These are phyloP conservation scores for Thalassiosira livingstoniorum DNA, from an alignment of 352 stramenopile genomes.

Conservation along the genomic window DNA sequence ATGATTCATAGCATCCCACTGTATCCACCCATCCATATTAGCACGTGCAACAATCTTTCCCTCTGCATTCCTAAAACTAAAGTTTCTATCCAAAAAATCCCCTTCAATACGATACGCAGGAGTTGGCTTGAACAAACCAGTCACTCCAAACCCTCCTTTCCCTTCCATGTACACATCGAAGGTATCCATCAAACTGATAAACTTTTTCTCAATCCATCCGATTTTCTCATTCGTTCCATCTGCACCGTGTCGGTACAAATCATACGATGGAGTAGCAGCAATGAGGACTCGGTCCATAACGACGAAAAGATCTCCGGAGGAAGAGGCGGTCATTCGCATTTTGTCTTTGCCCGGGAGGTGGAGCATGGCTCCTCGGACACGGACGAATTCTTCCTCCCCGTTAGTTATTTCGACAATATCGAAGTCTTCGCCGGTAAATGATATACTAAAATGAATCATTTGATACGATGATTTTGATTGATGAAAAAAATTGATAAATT, in stretches of 20 bases:
- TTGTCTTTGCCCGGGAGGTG: slow-evolving; percentile 82
- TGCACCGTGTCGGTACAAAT: slow-evolving; percentile 61
- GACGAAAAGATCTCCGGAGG: slow-evolving; percentile 27
- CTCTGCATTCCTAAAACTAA: slow-evolving; percentile 74
- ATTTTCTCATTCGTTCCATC: slow-evolving; percentile 66
- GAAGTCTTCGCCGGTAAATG: slow-evolving; percentile 83
- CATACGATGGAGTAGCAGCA: slow-evolving; percentile 73
- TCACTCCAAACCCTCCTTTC: slow-evolving; percentile 61
- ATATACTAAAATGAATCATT: slow-evolving; percentile 34
- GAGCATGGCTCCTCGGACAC: slow-evolving; percentile 77
- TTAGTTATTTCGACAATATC: slow-evolving; percentile 65
- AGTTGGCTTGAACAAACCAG: slow-evolving; percentile 65
- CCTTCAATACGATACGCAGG: slow-evolving; percentile 72
- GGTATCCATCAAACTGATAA: slow-evolving; percentile 72
- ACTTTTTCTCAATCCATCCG: slow-evolving; percentile 79
- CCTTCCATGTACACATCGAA: slow-evolving; percentile 80
- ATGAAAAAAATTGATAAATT: no score
- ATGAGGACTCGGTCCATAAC: slow-evolving; percentile 74
- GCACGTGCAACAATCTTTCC: slow-evolving; percentile 70
- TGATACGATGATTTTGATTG: background rate
- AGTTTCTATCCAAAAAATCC: slow-evolving; percentile 82
- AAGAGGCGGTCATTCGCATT: slow-evolving; percentile 55
- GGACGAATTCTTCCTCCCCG: slow-evolving; percentile 46
- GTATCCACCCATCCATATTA: slow-evolving; percentile 67
- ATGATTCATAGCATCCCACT: slow-evolving; percentile 82